Evolutionary conservation across 2,329 filamentous ascomycete genomes (phyloP).

Genomic region (Diaporthe destruens): DNA sequence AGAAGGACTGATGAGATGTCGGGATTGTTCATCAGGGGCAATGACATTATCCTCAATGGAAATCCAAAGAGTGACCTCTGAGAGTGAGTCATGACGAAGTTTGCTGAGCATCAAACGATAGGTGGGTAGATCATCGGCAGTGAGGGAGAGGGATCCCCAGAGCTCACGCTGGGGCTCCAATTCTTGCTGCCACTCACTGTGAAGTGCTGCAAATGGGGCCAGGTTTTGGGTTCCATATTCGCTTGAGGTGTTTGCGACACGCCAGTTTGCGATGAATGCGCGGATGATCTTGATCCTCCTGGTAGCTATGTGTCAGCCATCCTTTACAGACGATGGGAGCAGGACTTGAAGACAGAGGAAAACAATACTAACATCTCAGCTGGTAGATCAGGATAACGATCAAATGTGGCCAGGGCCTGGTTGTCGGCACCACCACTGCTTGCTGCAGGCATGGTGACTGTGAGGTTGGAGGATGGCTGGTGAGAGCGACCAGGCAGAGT

Average conservation of each 20-base stretch:
- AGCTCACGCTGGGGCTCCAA: background rate
- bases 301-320: no score
- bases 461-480: background rate
- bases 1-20: accelerated
- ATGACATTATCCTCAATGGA: background rate
- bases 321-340: no score
- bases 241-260: no score
- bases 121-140: background rate
- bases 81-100: background rate
- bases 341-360: no score
- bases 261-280: background rate
- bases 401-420: background rate
- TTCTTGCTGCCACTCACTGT: conserved; percentile 11
- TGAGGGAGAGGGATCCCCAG: background rate
- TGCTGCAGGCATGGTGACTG: background rate
- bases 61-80: background rate
- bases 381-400: background rate
- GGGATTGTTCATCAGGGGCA: no score
- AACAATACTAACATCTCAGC: background rate
- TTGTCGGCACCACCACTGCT: background rate
- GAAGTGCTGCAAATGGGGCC: background rate
- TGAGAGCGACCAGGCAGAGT: no score
- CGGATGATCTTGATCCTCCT: background rate
- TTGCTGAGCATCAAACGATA: background rate
- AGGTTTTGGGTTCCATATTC: background rate